Evolutionary conservation across 2,329 filamentous ascomycete species (phyloP), one percentile per base, ranked within the genome.

Genomic region (Claviceps citrina): DNA sequence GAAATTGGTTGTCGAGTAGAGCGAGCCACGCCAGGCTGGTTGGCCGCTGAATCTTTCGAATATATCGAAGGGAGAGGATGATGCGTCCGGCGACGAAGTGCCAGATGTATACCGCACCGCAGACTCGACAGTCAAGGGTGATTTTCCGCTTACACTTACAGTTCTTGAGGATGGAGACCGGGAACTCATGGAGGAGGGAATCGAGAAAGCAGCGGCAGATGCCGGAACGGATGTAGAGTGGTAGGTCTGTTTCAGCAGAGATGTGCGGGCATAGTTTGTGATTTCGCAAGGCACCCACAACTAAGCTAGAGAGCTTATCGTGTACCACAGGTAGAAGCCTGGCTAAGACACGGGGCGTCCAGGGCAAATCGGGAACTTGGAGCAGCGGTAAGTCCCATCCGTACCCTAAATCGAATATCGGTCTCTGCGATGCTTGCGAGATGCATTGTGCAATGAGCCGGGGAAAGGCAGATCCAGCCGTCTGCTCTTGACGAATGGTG

Each of bases 11-110:
- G 22, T 31, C 27, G 6, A 41, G 24, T 2, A 41, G 22, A 12
- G 33, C 20, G 8, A 41, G 20, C 28, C 39, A 41, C 6, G 27
- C 39, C 10, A 25, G 26, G 24, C 39, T 37, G n/a, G 33, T 41
- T 3, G 33, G 39, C 12, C 20, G 32, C 5, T 36, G 7, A 18
- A 41, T 12, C 7, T 9, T 0, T 34, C 39, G 32, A 22, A 20
- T 1, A 15, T 37, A 33, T 3, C 39, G 34, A 9, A 37, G 30
- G 16, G 33, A 37, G 20, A 41, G 3, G 16, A 26, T 20, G 6
- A 41, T 12, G 16, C n/a, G n/a, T 4, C 12, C 16, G 0, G 1
- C 3, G 10, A 22, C 4, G n/a, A 10, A 22, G 5, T 7, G 16
- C 27, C 33, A 41, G 19, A 33, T 33, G 34, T 27, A 41, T 5